These are phyloP conservation scores for Arabis hirsuta DNA, from an alignment of 345 rosid species.

Conservation along the genomic window DNA sequence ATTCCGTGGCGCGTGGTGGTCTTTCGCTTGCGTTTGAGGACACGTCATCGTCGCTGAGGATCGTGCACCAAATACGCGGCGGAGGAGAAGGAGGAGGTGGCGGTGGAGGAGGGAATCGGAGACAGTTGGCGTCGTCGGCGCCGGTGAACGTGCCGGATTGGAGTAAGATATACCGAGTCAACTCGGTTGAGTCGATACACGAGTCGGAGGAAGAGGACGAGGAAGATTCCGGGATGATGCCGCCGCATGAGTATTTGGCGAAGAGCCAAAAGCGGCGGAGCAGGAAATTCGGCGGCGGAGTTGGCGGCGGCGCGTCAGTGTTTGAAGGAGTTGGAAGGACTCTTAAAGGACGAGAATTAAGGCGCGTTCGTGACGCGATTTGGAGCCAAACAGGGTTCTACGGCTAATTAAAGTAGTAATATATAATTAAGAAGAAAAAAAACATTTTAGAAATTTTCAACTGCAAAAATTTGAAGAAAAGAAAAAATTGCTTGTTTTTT, in stretches of 20 bases:
- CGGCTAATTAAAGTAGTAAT: conserved; percentile 47
- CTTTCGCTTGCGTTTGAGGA: conserved; percentile 74
- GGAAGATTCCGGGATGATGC: conserved; percentile 67
- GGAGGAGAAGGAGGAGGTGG: conserved; percentile 37
- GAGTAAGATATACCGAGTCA: conserved; percentile 79
- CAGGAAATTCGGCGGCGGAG: conserved; percentile 51
- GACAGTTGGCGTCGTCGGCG: conserved; percentile 59
- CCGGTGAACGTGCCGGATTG: conserved; percentile 96
- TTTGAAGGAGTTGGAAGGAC: conserved; percentile 92
- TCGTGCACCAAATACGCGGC: conserved; percentile 75
- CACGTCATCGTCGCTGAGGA: conserved; percentile 54
- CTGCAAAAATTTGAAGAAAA: neutral
- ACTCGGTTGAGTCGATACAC: conserved; percentile 82
- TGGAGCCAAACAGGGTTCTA: conserved; percentile 92
- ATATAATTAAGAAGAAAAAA: neutral
- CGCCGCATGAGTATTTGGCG: conserved; percentile 95
- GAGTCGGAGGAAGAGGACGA: conserved; percentile 75
- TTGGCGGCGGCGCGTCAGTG: conserved; percentile 63
- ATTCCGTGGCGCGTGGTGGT: conserved; percentile 56
- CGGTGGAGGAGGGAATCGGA: conserved; percentile 1
- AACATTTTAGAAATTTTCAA: conserved; percentile 1
- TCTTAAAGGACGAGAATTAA: conserved; percentile 88
- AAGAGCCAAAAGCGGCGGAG: conserved; percentile 62
- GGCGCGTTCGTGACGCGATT: conserved; percentile 92
- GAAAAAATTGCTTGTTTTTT: neutral